Base-by-base conservation (phyloP, 2,329 filamentous ascomycete species). In the Arthrobotrys iridis region DNA sequence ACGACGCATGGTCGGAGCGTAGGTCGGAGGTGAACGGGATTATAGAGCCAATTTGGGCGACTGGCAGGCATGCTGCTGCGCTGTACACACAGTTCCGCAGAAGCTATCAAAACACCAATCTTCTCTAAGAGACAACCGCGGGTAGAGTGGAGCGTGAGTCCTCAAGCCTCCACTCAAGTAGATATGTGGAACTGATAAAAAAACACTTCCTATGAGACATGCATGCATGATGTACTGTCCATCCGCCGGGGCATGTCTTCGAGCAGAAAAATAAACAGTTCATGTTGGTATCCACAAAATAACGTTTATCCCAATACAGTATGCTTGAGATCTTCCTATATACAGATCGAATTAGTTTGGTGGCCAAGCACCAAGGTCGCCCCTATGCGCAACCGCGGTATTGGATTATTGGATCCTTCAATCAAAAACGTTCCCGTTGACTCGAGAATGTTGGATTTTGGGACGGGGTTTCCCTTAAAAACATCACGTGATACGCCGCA, bases 401-500 rank as follows among this genome's bases (percentile, higher is more conserved):
- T n/a, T 2, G 45, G 28, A 28, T n/a, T 7, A 33, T 18, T 8
- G 30, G n/a, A 55, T 55, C 50, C 50, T 55, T 35, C 30, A 37
- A 8, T 37, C n/a, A n/a, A 20, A 13, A 24, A 18, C 15, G 11
- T n/a, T 2, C 13, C 11, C 45, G 24, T 15, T 13, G 5, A 3
- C 28, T 46, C 30, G 30, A n/a, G 20, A 35, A 55, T 37, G 50
- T 55, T 55, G 50, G 50, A 55, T 55, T 55, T 55, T 55, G 50
- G n/a, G 37, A 55, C 30, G 37, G 30, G 37, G 50, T 55, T 55
- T 30, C 28, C 4, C 4, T 5, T 10, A 10, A 33, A 55, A 2
- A 30, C n/a, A 37, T 55, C 50, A 55, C 50, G 50, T 55, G 50
- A 55, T n/a, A 20, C 50, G 30, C 30, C 15, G 28, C 48, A 37